Evolutionary conservation across 1,284 basidiomycete species (phyloP), one percentile per base, ranked within the genome.

Genomic region (Papiliotrema nemorosa): DNA sequence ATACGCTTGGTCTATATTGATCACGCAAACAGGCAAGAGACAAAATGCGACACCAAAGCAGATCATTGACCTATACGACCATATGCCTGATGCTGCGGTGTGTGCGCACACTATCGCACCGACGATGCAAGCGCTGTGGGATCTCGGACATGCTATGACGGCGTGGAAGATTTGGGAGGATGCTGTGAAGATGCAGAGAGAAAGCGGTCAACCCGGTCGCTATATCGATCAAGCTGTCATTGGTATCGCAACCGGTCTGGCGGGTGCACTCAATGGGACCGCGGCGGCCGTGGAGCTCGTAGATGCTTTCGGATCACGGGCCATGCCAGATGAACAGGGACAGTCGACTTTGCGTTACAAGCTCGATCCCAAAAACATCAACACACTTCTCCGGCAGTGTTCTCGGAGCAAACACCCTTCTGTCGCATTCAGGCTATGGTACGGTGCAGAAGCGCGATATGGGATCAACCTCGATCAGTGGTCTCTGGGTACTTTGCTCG

Each of bases 381-480:
- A 72, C 44, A 48, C 56, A 6, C 58, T 74, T 0, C 47, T 74
- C 12, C 29, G 47, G 6, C 49, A 58, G 18, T 71, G 67, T 27
- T 35, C 44, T 9, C 37, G 36, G 1, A 35, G 40, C 1, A 42
- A 52, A 1, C 24, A 37, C 1, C 60, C 66, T 3, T 57, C 57
- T 2, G 42, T 67, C 1, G 67, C 72, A 2, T 63, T 70, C 25
- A 55, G 69, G 1, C 47, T 74, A 1, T 70, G 62, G 58, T 37
- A 34, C 13, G 64, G 64, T 1, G 62, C 64, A 2, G 27, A 44
- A n/a, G 59, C 62, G 9, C 69, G 72, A 0, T 74, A 66, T 62
- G 66, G 65, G 3, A 55, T 71, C 1, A 39, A 49, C 16, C 57
- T 56, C 6, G 65, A 74, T 50, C 53, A 56, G 25, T 51, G 58